phyloP scores from a whole-genome alignment of 208 protist genomes.

The Trypanosoma congolense region DNA sequence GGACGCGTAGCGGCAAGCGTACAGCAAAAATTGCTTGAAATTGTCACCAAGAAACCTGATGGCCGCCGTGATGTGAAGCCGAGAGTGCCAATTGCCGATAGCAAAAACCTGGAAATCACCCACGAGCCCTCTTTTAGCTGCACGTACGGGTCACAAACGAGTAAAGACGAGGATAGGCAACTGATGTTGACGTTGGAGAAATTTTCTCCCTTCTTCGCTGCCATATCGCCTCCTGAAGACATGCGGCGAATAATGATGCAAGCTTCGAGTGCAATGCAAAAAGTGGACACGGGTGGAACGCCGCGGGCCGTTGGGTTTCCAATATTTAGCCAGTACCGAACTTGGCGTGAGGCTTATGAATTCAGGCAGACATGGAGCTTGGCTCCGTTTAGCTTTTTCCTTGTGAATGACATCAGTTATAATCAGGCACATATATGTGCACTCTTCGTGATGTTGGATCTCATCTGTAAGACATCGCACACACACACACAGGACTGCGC shows the following conservation, averaged over 20 bases:
- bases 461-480: slow-evolving; percentile 50
- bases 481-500: slow-evolving; percentile 40
- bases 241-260: slow-evolving; percentile 41
- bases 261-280: slow-evolving; percentile 24
- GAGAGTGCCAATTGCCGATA: background rate
- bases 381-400: slow-evolving; percentile 76
- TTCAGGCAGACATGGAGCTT: slow-evolving; percentile 61
- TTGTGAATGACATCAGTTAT: slow-evolving; percentile 77
- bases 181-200: slow-evolving; percentile 55
- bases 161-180: slow-evolving; percentile 12
- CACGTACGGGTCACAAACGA: background rate
- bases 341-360: slow-evolving; percentile 81
- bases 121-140: background rate
- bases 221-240: slow-evolving; percentile 45
- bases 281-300: slow-evolving; percentile 20
- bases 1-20: slow-evolving; percentile 56
- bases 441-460: slow-evolving; percentile 57
- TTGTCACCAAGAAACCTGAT: slow-evolving; percentile 31
- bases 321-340: slow-evolving; percentile 77
- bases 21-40: slow-evolving; percentile 66
- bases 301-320: slow-evolving; percentile 64
- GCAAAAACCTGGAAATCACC: background rate
- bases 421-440: slow-evolving; percentile 78
- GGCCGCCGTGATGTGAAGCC: background rate
- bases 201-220: slow-evolving; percentile 81